Percentiles rank a stretch among this genome's conserved stretches.
Conservation (phyloP, 805 yeast species). For the Zygotorulaspora sp. region DNA sequence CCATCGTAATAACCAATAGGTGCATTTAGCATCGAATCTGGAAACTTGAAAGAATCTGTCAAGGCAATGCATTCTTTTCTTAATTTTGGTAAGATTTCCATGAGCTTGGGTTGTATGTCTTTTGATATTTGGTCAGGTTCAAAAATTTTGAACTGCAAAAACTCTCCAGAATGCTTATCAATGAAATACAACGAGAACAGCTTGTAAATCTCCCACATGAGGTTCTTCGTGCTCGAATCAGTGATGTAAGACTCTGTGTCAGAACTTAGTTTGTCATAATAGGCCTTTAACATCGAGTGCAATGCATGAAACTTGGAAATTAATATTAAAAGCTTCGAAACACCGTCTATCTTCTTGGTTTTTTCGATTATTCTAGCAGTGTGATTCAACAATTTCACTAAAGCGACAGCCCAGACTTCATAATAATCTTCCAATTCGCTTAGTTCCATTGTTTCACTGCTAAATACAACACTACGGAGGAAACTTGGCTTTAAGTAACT, state of each 20-base stretch:
- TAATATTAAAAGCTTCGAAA: constrained; percentile 38
- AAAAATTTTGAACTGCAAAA: constrained; percentile 59
- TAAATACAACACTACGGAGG: constrained; percentile 24
- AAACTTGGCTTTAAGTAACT: constrained; percentile 29
- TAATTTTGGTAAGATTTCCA: constrained; percentile 44
- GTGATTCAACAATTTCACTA: constrained; percentile 29
- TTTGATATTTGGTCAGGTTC: constrained; percentile 45
- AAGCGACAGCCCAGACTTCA: constrained; percentile 33
- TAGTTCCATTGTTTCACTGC: constrained; percentile 25
- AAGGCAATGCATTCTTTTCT: constrained; percentile 70
- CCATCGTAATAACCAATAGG: constrained; percentile 80
- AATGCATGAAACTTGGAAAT: constrained; percentile 41
- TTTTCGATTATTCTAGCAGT: constrained; percentile 27
- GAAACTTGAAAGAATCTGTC: constrained; percentile 78
- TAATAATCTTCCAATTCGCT: constrained; percentile 31
- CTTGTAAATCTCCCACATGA: constrained; percentile 51
- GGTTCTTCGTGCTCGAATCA: constrained; percentile 39
- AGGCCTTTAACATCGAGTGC: constrained; percentile 36
- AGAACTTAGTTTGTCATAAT: constrained; percentile 23
- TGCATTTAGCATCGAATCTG: constrained; percentile 77
- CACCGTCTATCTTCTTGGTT: constrained; percentile 32
- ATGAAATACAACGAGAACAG: constrained; percentile 62
- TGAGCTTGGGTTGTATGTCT: constrained; percentile 41
- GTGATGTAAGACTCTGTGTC: constrained; percentile 23
- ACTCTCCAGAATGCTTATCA: constrained; percentile 66